Base-by-base conservation (phyloP, 371 early-diverging fungal genomes). In the Mortierella sp. region DNA sequence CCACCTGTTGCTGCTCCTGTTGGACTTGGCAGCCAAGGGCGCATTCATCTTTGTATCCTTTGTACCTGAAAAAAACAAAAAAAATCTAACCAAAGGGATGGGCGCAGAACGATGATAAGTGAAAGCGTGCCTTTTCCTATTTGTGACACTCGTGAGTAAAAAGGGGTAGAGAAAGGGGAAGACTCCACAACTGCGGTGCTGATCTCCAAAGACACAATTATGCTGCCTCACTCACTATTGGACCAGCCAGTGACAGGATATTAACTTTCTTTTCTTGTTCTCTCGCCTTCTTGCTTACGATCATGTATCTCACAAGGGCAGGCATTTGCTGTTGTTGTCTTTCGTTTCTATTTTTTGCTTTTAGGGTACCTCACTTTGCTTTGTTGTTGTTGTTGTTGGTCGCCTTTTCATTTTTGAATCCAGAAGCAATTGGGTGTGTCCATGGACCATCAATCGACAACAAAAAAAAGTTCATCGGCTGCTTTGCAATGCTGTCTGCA, bases 261-360 rank as follows among this genome's bases (percentile, higher is more conserved):
- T 61, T 34, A 61, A 37, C 61, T 37, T 61, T 61, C 22, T 47
- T 47, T 22, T 47, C 16, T 47, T 22, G 16, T 61, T 29, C 8
- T 37, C 22, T 37, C 14, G 4, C 8, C 31, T 55, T 19, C 19
- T 37, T 61, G 61, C 61, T 61, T 61, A 61, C 37, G 61, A 34
- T 37, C 9, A 61, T 31, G 7, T 58, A 58, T 34, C 34, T 58
- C 19, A 58, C 58, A 58, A 61, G 37, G 22, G 39, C 61, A 61
- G 22, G 39, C 61, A 61, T 34, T 37, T 55, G 58, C 19, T 55
- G 11, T 31, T 58, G 14, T 58, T 34, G 7, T 58, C 19, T 34
- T 61, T 55, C 14, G 19, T 61, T 31, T 61, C 37, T 61, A 61
- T 61, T 61, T 61, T 61, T 61, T 8, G 22, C 37, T 37, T 61